Evolutionary conservation across 805 yeast genomes (phyloP), one percentile per base, ranked within the genome.

Genomic region (Monosporozyma siamensis): DNA sequence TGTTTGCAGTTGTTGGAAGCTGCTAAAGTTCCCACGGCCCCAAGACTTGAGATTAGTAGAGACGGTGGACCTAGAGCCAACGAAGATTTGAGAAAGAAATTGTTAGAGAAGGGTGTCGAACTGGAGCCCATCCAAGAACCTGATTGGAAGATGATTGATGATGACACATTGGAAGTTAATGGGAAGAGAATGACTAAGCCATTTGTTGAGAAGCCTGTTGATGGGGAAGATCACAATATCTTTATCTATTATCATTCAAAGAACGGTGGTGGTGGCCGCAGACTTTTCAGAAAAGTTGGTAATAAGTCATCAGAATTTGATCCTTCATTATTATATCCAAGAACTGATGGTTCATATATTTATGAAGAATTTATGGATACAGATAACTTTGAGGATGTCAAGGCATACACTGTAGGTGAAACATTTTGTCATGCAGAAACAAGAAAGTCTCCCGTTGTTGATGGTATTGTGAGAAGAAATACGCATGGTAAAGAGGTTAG

Each of bases 401-500:
- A 92, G 65, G 97, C 97, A 0, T 92, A 92, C 62, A 92, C 99
- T 1, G 97, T 92, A 4, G 97, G 98, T 1, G 78, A 82, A 3
- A 68, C 68, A 15, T 92, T 75, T 57, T 92, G 98, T 60, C 99
- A 92, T 63, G 99, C 98, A 0, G 99, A 92, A 59, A 92, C 99
- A 1, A 75, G 99, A 56, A 92, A 92, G 62, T 87, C 96, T 0
- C 99, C 99, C 1, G 98, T 92, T 3, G 98, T 92, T n/a, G 99
- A 92, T 66, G 99, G 99, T 38, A 85, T 92, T 44, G 99, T 92
- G 21, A 75, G 97, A 56, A 76, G 99, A 61, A 92, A 92, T 59
- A 89, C 97, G 1, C 95, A 89, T 55, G 99, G 99, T 38, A 92
- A 92, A 62, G 99, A 92, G 65, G 81, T 92, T 37, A 74, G 99